Evolutionary conservation across 495 filamentous ascomycete genomes (phyloP).

Genomic region (Xylaria curta): DNA sequence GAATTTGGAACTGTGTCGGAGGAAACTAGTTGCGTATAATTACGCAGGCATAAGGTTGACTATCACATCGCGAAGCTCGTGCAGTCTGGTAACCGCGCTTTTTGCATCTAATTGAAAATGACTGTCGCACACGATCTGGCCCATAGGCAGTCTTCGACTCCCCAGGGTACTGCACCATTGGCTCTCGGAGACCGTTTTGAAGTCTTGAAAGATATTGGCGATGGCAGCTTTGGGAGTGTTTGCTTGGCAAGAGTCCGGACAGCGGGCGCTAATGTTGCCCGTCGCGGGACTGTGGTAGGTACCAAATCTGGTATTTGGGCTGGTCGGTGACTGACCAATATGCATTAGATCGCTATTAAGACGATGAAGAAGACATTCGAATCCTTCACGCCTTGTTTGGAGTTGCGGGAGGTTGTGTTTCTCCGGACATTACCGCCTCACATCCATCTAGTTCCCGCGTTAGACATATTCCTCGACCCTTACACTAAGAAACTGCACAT

Average conservation of each 20-base stretch:
- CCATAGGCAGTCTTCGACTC: constrained; percentile 61
- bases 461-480: constrained; percentile 98
- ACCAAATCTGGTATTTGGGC: not conserved
- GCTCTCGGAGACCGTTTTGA: constrained; percentile 89
- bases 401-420: constrained; percentile 96
- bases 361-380: constrained; percentile 99
- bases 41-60: constrained; percentile 19
- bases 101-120: constrained; percentile 57
- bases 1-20: constrained; percentile 23
- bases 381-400: constrained; percentile 84
- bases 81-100: constrained; percentile 11
- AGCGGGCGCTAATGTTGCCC: constrained; percentile 85
- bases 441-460: constrained; percentile 89
- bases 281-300: constrained; percentile 90
- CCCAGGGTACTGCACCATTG: constrained; percentile 49
- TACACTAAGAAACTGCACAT: constrained; percentile 96
- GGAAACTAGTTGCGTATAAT: constrained; percentile 30
- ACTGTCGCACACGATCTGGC: constrained; percentile 69
- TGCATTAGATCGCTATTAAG: constrained; percentile 89
- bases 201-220: constrained; percentile 95
- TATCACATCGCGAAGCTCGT: constrained; percentile 17
- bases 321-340: constrained; percentile 36
- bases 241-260: constrained; percentile 88
- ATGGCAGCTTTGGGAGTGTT: constrained; percentile 98
- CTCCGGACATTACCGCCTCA: constrained; percentile 86